These are phyloP conservation scores for Aspergillus cristatus DNA, from an alignment of 495 filamentous ascomycete species.

Conservation along the genomic window DNA sequence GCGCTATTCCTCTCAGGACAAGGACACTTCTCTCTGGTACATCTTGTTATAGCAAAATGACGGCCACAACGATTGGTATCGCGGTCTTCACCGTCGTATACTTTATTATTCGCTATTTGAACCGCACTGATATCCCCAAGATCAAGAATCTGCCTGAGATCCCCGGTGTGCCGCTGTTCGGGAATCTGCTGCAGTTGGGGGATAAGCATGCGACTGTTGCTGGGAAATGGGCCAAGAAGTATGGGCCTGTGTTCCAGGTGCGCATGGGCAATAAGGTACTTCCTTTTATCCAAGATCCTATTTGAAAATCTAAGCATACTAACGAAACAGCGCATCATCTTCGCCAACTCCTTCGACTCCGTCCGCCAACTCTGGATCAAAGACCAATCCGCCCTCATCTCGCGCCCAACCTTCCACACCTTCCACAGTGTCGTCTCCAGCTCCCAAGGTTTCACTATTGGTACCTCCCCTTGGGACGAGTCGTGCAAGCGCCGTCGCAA, in stretches of 20 bases:
- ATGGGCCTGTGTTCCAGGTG: slow-evolving; percentile 59
- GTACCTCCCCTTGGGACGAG: slow-evolving; percentile 67
- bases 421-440: slow-evolving; percentile 64
- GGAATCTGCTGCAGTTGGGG: slow-evolving; percentile 52
- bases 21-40: too few species aligned
- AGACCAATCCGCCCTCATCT: slow-evolving; percentile 62
- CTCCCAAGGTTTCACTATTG: slow-evolving; percentile 64
- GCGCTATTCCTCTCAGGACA: too few species aligned
- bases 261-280: slow-evolving; percentile 53
- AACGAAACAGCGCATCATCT: slow-evolving; percentile 46
- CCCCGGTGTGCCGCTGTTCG: slow-evolving; percentile 54
- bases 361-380: slow-evolving; percentile 63
- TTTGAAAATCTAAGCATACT: not conserved
- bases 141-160: slow-evolving; percentile 57
- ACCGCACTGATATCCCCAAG: slow-evolving; percentile 50
- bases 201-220: slow-evolving; percentile 45
- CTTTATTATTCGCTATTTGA: slow-evolving; percentile 45
- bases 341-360: slow-evolving; percentile 61
- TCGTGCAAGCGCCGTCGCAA: slow-evolving; percentile 62
- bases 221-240: slow-evolving; percentile 48
- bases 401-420: slow-evolving; percentile 59
- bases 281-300: too few species aligned
- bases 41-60: too few species aligned
- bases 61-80: slow-evolving; percentile 34
- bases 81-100: slow-evolving; percentile 35